Percentiles rank a stretch among this genome's conserved stretches.
These are phyloP conservation scores for Penstemon barbatus DNA, from an alignment of 257 asterid genomes.

Conservation along the genomic window DNA sequence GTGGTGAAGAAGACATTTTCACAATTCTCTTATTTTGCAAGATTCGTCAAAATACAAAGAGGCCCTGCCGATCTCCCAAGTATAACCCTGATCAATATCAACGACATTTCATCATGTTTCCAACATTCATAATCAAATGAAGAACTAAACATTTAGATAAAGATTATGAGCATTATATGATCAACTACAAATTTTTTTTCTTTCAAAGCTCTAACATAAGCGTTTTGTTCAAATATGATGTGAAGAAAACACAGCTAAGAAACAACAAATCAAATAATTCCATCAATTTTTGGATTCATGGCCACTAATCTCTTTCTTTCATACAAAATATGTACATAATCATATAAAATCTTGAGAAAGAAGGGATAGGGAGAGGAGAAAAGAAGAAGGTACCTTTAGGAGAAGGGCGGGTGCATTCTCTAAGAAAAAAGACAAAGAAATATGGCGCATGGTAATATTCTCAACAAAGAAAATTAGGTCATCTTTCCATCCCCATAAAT, in stretches of 20 bases:
- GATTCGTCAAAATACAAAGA: slow-evolving; percentile 20
- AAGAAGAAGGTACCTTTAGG: slow-evolving; percentile 50
- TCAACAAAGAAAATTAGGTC: slow-evolving; percentile 13
- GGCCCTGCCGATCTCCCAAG: slow-evolving; percentile 64
- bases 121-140: background rate
- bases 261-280: too few relatives aligned
- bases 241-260: background rate
- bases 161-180: background rate
- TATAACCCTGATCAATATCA: slow-evolving; percentile 36
- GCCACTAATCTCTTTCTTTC: too few relatives aligned
- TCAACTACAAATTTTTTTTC: background rate
- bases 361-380: background rate
- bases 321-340: too few relatives aligned
- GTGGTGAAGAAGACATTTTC: slow-evolving; percentile 35
- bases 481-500: slow-evolving; percentile 34
- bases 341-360: background rate
- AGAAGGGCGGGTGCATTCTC: slow-evolving; percentile 50
- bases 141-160: background rate
- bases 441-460: slow-evolving; percentile 30
- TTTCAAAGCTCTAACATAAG: background rate
- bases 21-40: background rate
- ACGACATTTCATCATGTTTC: slow-evolving; percentile 20
- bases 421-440: slow-evolving; percentile 33
- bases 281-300: too few relatives aligned
- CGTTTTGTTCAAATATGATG: background rate